Evolutionary conservation across 352 stramenopile species (phyloP).

Genomic region (Thalassiosira livingstoniorum): DNA sequence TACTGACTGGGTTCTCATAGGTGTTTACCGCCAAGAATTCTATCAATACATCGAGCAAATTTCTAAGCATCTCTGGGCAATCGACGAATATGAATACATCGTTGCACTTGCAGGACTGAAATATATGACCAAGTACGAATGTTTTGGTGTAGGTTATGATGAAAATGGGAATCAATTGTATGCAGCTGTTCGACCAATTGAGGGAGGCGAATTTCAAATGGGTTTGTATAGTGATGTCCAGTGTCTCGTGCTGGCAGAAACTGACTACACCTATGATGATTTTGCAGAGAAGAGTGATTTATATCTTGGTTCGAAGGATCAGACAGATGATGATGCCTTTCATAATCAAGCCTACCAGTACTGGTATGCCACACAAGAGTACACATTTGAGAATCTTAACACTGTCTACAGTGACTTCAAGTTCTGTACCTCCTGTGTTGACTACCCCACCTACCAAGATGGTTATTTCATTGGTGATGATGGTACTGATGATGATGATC

Average conservation of each 20-base stretch:
- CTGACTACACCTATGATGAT: conserved; percentile 72
- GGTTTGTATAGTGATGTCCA: conserved; percentile 73
- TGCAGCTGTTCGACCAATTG: conserved; percentile 59
- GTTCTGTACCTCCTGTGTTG: conserved; percentile 80
- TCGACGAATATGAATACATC: conserved; percentile 84
- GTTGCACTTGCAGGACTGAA: conserved; percentile 74
- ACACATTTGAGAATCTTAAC: conserved; percentile 78
- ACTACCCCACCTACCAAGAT: conserved; percentile 86
- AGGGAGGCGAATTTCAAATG: conserved; percentile 71
- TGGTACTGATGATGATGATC: conserved; percentile 81
- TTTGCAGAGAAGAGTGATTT: conserved; percentile 65
- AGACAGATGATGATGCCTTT: conserved; percentile 57
- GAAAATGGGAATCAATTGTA: conserved; percentile 70
- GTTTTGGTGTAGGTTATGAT: conserved; percentile 64
- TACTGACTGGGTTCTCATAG: conserved; percentile 77
- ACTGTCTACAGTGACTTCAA: conserved; percentile 77
- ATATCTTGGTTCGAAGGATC: conserved; percentile 56
- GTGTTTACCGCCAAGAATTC: conserved; percentile 83
- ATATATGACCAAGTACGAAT: conserved; percentile 83
- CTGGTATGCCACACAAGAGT: conserved; percentile 77
- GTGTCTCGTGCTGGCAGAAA: conserved; percentile 65
- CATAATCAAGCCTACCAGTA: conserved; percentile 36
- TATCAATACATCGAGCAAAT: conserved; percentile 86
- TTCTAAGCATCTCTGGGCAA: conserved; percentile 75
- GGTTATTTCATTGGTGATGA: conserved; percentile 83